Conservation (phyloP, 306 rosid genomes). For the Dryas octopetala region DNA sequence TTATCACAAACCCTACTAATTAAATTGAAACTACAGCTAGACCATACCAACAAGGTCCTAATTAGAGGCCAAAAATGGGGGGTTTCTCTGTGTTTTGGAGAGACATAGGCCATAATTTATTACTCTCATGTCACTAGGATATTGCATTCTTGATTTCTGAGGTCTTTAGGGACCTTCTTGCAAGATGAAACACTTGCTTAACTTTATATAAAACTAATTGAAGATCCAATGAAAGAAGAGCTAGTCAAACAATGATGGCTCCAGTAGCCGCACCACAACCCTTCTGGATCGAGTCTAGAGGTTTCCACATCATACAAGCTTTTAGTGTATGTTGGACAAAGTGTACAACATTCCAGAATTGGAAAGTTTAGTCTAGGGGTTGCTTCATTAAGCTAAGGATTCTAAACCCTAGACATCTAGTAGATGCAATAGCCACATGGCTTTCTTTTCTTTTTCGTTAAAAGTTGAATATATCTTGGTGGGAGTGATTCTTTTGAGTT, state of each 20-base stretch:
- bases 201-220: conserved; percentile 16
- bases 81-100: conserved; percentile 43
- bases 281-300: conserved; percentile 38
- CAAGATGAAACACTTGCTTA: conserved; percentile 39
- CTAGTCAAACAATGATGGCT: conserved; percentile 52
- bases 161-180: conserved; percentile 23
- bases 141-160: conserved; percentile 15
- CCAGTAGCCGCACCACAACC: background rate
- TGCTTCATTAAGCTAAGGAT: conserved; percentile 26
- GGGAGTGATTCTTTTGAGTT: conserved; percentile 34
- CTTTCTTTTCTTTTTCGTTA: conserved; percentile 29
- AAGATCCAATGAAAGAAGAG: conserved; percentile 40
- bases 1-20: background rate
- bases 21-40: background rate
- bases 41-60: conserved; percentile 47
- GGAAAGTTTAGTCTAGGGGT: conserved; percentile 27
- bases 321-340: conserved; percentile 14
- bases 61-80: conserved; percentile 48
- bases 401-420: conserved; percentile 55
- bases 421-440: conserved; percentile 64
- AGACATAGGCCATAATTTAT: conserved; percentile 36
- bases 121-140: conserved; percentile 30
- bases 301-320: conserved; percentile 42
- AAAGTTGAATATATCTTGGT: conserved; percentile 50
- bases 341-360: conserved; percentile 47